A percentile compares a stretch with the other conserved stretches of the same genome.
phyloP scores from a whole-genome alignment of 805 yeast genomes.

The Sugiyamaella chiloensis region DNA sequence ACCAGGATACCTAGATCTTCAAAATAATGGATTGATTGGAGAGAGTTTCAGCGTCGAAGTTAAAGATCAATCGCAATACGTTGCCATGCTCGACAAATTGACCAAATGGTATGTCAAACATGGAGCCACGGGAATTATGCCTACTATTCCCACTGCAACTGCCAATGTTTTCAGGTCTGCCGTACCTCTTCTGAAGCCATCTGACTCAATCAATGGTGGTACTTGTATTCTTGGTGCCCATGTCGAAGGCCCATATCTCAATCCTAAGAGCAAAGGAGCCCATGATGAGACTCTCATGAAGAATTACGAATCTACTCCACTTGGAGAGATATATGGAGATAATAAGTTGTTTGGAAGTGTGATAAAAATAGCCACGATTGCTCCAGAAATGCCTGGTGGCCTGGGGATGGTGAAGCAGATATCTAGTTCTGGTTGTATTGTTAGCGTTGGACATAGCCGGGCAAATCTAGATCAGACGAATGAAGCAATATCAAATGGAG shows the following conservation, averaged over 20 bases:
- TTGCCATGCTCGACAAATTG: background rate
- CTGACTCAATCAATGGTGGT: background rate
- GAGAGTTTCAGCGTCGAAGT: constrained; percentile 1
- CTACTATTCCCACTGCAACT: background rate
- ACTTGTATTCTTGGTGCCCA: background rate
- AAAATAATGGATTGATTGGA: background rate
- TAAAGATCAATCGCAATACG: background rate
- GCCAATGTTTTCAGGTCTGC: background rate
- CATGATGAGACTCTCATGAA: background rate
- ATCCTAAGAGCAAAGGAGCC: background rate
- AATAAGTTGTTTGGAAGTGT: background rate
- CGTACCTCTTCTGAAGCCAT: background rate
- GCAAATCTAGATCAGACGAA: background rate
- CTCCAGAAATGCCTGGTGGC: background rate
- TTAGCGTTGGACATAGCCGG: background rate
- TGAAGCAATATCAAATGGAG: background rate
- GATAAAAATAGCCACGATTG: background rate
- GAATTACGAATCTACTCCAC: background rate
- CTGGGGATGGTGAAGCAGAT: background rate
- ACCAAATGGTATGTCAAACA: background rate
- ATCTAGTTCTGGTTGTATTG: background rate
- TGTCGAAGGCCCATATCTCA: background rate
- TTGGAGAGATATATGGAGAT: background rate
- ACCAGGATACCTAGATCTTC: constrained; percentile 2
- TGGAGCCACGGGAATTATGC: background rate